Conservation (phyloP, 164 flowering plant species). For the Vitis rupestris region DNA sequence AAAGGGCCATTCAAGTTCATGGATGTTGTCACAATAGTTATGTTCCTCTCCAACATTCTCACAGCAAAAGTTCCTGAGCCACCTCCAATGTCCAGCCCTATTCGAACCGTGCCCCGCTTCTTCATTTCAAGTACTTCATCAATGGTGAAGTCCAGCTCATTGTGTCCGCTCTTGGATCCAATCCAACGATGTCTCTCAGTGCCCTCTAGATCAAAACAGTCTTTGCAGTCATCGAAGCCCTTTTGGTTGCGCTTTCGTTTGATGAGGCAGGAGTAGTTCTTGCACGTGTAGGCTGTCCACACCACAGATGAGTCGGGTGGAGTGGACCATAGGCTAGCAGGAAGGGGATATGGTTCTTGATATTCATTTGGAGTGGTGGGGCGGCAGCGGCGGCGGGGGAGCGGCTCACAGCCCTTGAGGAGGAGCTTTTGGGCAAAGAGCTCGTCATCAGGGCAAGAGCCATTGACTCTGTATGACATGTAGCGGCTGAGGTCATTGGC, state of each 20-base stretch:
- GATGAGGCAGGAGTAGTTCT: slow-evolving; percentile 52
- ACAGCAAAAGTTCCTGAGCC: slow-evolving; percentile 64
- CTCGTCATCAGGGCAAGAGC: slow-evolving; percentile 62
- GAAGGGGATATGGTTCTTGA: slow-evolving; percentile 51
- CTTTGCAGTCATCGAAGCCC: slow-evolving; percentile 64
- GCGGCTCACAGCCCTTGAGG: slow-evolving; percentile 74
- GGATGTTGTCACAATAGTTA: slow-evolving; percentile 61
- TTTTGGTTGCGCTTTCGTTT: slow-evolving; percentile 34
- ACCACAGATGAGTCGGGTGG: slow-evolving; percentile 51
- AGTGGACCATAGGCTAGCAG: slow-evolving; percentile 48
- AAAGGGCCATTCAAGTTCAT: slow-evolving; percentile 76
- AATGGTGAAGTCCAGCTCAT: slow-evolving; percentile 46
- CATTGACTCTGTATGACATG: slow-evolving; percentile 55
- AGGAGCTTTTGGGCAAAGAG: slow-evolving; percentile 56
- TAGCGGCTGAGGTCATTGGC: slow-evolving; percentile 32
- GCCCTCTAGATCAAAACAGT: slow-evolving; percentile 61
- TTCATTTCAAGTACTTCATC: slow-evolving; percentile 46
- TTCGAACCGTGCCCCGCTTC: slow-evolving; percentile 46
- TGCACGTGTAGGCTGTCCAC: slow-evolving; percentile 68
- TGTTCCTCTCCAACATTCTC: slow-evolving; percentile 56
- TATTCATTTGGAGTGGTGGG: slow-evolving; percentile 27
- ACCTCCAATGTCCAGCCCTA: slow-evolving; percentile 78
- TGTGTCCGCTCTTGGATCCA: not conserved
- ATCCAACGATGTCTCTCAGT: slow-evolving; percentile 49
- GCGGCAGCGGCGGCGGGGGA: slow-evolving; percentile 72